Evolutionary conservation across 805 yeast genomes (phyloP), one percentile per base, ranked within the genome.

Genomic region (Pichia manshurica): DNA sequence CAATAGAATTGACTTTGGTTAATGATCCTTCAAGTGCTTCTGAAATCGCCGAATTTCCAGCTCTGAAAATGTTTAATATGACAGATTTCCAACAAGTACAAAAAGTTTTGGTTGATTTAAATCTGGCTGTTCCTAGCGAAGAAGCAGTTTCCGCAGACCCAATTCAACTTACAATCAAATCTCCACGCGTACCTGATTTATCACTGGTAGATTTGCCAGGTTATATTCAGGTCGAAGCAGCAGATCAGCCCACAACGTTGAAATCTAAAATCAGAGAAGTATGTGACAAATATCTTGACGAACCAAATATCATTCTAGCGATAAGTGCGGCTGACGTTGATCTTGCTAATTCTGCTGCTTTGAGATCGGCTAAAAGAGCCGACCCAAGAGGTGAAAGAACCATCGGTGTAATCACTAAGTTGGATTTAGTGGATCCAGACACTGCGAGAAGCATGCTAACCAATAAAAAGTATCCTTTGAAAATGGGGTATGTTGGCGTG

Each of bases 401-500:
- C 0, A 84, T 93, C 52, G 99, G 99, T 45, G 98, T 93, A 8
- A 81, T 93, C 45, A 93, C 99, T 3, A 93, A 93, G 62, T 66
- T 95, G 64, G 99, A 93, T 66, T 73, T 93, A 45, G 96, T 95
- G 2, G 85, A 82, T 21, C 84, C 96, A 0, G 75, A 74, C 39
- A 65, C 72, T 15, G 99, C 96, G 0, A 75, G 78, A 42, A 72
- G 69, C 7, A 77, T 87, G 19, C 69, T 93, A 51, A 74, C 77
- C 25, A 91, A 91, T 65, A 80, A 75, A 53, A 86, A 82, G 58
- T 95, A 95, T 59, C 98, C 99, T 0, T 70, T 93, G 51, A 81
- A 77, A 57, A 87, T 93, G 96, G 99, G 99, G 0, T 93, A 93
- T 62, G 98, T 93, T 19, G 99, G 99, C 48, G 98, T 95, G n/a